These are phyloP conservation scores for Balamuthia mandrillaris DNA, from an alignment of 208 protist genomes.

Conservation along the genomic window DNA sequence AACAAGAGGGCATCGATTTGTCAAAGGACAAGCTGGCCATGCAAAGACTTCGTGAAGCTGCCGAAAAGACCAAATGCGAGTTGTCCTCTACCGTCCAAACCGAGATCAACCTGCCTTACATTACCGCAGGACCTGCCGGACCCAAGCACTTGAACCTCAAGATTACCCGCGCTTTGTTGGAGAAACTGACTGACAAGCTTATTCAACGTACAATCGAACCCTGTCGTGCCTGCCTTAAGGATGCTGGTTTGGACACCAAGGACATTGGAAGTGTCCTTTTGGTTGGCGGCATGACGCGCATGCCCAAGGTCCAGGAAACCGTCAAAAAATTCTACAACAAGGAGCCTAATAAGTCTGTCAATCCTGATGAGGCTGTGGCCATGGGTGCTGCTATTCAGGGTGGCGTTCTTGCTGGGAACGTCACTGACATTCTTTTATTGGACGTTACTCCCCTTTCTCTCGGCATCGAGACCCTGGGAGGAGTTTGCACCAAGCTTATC, in stretches of 20 bases:
- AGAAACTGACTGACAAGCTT: conserved; percentile 77
- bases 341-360: conserved; percentile 29
- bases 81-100: conserved; percentile 72
- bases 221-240: conserved; percentile 75
- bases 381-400: conserved; percentile 97
- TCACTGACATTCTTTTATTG: conserved; percentile 91
- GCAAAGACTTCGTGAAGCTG: conserved; percentile 95
- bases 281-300: conserved; percentile 89
- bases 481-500: conserved; percentile 95
- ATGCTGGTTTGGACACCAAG: conserved; percentile 65
- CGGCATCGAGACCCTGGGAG: conserved; percentile 95
- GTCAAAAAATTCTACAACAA: conserved; percentile 77
- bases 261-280: conserved; percentile 84
- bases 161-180: conserved; percentile 81
- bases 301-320: conserved; percentile 87
- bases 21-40: conserved; percentile 86
- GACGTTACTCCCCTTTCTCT: conserved; percentile 98
- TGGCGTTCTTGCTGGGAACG: conserved; percentile 83
- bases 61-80: conserved; percentile 63
- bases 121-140: conserved; percentile 86
- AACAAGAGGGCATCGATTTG: conserved; percentile 37
- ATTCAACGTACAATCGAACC: conserved; percentile 81
- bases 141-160: conserved; percentile 81
- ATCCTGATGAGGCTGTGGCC: conserved; percentile 69
- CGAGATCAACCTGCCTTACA: conserved; percentile 92